A percentile compares a stretch with the other conserved stretches of the same genome.
Conservation (phyloP, 768 basidiomycete genomes). For the Coprinopsis sp. region DNA sequence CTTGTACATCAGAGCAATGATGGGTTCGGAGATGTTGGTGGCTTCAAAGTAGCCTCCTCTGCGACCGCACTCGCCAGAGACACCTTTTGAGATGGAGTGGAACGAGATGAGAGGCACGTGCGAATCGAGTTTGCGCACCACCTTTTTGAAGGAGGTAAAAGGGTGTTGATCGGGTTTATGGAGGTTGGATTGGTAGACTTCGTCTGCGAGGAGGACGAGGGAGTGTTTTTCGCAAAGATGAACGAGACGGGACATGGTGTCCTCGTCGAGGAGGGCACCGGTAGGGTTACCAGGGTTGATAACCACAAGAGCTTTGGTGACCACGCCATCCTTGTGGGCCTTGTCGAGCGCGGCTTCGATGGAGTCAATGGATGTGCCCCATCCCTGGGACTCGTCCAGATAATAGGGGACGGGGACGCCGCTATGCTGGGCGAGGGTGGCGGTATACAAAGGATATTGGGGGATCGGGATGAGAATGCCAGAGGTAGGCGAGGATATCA, state of each 20-base stretch:
- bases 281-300: slow-evolving; percentile 99
- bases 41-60: slow-evolving; percentile 96
- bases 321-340: slow-evolving; percentile 55
- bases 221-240: slow-evolving; percentile 77
- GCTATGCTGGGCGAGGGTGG: slow-evolving; percentile 79
- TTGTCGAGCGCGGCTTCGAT: slow-evolving; percentile 65
- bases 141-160: slow-evolving; percentile 93
- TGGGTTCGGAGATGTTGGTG: slow-evolving; percentile 71
- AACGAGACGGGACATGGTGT: slow-evolving; percentile 73
- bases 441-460: slow-evolving; percentile 97
- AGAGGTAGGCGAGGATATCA: slow-evolving; percentile 60
- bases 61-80: slow-evolving; percentile 94
- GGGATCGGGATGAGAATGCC: slow-evolving; percentile 95
- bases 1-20: slow-evolving; percentile 90
- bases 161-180: slow-evolving; percentile 62
- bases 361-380: slow-evolving; percentile 72
- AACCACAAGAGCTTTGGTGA: slow-evolving; percentile 83
- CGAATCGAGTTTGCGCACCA: slow-evolving; percentile 63
- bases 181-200: slow-evolving; percentile 97
- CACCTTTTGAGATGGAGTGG: slow-evolving; percentile 97
- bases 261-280: slow-evolving; percentile 71
- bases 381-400: slow-evolving; percentile 76
- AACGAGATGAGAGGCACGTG: slow-evolving; percentile 85
- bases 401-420: slow-evolving; percentile 86
- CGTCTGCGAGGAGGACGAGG: slow-evolving; percentile 91